phyloP scores from a whole-genome alignment of 805 yeast species.

The Saccharomycopsis synnaedendra region DNA sequence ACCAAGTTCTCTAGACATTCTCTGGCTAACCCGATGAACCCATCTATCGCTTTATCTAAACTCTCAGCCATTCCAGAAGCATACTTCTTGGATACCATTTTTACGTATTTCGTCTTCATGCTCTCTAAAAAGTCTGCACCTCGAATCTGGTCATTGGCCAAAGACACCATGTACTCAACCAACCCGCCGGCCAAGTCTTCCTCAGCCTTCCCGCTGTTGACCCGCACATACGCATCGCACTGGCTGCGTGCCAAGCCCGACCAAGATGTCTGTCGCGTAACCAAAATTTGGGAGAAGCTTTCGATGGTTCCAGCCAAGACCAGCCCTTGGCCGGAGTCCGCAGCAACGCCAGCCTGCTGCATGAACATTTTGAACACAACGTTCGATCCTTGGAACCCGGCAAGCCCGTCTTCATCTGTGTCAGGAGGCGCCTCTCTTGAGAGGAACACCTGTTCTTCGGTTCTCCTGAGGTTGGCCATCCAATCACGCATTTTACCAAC shows the following conservation, averaged over 20 bases:
- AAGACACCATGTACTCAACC: constrained; percentile 68
- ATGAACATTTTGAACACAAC: constrained; percentile 72
- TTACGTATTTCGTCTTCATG: constrained; percentile 51
- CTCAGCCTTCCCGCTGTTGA: constrained; percentile 23
- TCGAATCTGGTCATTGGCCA: constrained; percentile 74
- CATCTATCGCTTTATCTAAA: constrained; percentile 59
- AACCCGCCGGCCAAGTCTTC: constrained; percentile 45
- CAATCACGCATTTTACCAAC: constrained; percentile 73
- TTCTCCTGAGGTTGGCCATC: constrained; percentile 57
- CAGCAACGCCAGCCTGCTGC: constrained; percentile 85
- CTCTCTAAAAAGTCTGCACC: constrained; percentile 63
- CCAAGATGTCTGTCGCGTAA: constrained; percentile 56
- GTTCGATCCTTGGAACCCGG: constrained; percentile 66
- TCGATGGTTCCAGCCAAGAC: constrained; percentile 70
- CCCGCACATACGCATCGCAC: constrained; percentile 26
- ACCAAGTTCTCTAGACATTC: constrained; percentile 44
- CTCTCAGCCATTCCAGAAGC: constrained; percentile 44
- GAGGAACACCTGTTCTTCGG: constrained; percentile 55
- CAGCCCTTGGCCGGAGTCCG: constrained; percentile 71
- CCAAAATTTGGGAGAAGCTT: constrained; percentile 52
- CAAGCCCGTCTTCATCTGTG: constrained; percentile 48
- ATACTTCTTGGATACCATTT: constrained; percentile 56
- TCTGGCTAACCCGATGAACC: constrained; percentile 66
- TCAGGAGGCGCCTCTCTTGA: constrained; percentile 67
- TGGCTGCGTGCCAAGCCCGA: constrained; percentile 42